Evolutionary conservation across 2,329 filamentous ascomycete genomes (phyloP).

Genomic region (Tympanopsis confertula): DNA sequence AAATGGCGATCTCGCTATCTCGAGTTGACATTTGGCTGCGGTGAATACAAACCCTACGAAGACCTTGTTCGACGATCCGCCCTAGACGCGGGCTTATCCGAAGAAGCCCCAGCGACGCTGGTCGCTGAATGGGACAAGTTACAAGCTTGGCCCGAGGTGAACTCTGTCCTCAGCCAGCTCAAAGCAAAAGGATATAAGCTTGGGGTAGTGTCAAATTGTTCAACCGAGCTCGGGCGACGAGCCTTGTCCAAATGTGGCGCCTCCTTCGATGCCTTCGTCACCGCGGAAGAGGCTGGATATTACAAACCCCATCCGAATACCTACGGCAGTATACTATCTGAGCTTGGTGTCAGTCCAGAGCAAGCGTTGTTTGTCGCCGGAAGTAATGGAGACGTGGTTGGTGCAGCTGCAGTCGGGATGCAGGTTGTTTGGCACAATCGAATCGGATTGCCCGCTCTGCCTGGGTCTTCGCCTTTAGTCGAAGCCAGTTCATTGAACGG

Average conservation of each 20-base stretch:
- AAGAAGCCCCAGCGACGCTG: conserved; percentile 13
- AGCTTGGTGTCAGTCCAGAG: conserved; percentile 10
- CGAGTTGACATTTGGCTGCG: conserved; percentile 20
- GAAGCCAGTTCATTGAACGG: too few species aligned
- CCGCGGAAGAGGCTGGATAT: conserved; percentile 24
- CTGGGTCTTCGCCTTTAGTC: too few species aligned
- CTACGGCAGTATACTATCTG: conserved; percentile 16
- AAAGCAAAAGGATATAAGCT: conserved; percentile 15
- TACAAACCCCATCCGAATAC: conserved; percentile 22
- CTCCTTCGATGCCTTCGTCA: conserved; percentile 19
- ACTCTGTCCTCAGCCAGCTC: conserved; percentile 8
- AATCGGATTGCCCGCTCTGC: conserved; percentile 15
- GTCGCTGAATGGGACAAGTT: conserved; percentile 14
- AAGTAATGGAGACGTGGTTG: conserved; percentile 24
- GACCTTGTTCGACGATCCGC: conserved; percentile 15
- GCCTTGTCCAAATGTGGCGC: conserved; percentile 5
- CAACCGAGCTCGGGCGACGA: conserved; percentile 13
- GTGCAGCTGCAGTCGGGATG: conserved; percentile 23
- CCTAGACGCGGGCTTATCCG: conserved; percentile 14
- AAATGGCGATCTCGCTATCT: conserved; percentile 24
- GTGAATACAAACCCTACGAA: conserved; percentile 19
- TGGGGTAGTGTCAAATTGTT: conserved; percentile 25
- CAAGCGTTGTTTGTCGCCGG: conserved; percentile 24
- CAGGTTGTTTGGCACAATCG: conserved; percentile 25
- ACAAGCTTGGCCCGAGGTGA: conserved; percentile 11